Percentiles rank a stretch among this genome's conserved stretches.
Evolutionary conservation across 2,329 filamentous ascomycete species (phyloP).

Genomic region (Cladophialophora immunda): DNA sequence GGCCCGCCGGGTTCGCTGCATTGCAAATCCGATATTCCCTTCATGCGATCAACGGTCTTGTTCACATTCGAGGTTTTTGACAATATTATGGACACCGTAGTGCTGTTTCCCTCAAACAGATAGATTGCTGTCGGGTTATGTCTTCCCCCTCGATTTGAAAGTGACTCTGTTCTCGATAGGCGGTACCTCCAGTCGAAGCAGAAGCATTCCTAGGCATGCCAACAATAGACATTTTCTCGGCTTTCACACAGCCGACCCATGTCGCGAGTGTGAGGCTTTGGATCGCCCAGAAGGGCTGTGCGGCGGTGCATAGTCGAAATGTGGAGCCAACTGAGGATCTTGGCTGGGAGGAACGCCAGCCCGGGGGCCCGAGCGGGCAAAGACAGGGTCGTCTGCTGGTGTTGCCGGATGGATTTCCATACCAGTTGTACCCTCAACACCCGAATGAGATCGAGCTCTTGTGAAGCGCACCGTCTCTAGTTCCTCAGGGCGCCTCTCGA

Average conservation of each 20-base stretch:
- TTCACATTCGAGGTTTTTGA: not conserved
- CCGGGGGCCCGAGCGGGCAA: slow-evolving; percentile 48
- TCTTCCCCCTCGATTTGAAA: not conserved
- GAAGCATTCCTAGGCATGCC: not conserved
- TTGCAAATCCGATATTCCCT: not conserved
- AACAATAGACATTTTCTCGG: not conserved
- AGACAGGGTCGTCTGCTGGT: slow-evolving; percentile 54
- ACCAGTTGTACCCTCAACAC: slow-evolving; percentile 52
- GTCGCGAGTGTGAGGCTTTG: slow-evolving; percentile 35
- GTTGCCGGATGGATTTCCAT: slow-evolving; percentile 59
- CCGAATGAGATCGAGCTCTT: slow-evolving; percentile 48
- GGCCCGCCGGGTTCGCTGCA: not conserved
- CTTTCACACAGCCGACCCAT: slow-evolving; percentile 27
- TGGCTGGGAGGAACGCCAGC: slow-evolving; percentile 56
- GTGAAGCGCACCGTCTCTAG: slow-evolving; percentile 50
- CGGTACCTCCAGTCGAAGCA: not conserved
- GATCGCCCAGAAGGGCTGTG: slow-evolving; percentile 33
- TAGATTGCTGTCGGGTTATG: not conserved
- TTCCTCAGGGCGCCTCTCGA: slow-evolving; percentile 55
- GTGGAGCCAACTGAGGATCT: slow-evolving; percentile 54
- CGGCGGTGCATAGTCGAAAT: slow-evolving; percentile 53
- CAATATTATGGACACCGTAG: not conserved
- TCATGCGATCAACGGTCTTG: not conserved
- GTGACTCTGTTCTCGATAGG: not conserved
- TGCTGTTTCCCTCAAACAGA: not conserved